Conservation (phyloP, 257 asterid species). For the Penstemon newberryi region DNA sequence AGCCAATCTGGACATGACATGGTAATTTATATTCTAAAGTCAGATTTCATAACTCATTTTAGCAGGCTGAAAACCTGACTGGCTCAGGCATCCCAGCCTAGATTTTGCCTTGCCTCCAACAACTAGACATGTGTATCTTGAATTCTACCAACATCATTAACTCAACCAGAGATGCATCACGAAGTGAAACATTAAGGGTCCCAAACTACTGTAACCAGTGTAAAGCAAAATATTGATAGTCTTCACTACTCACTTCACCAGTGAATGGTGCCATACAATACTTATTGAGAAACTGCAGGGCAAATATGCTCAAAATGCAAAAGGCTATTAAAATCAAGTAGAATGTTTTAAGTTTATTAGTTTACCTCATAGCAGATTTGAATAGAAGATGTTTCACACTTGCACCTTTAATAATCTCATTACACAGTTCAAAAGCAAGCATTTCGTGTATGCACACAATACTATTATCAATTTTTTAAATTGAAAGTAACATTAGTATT, state of each 20-base stretch:
- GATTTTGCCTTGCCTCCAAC: too few species aligned
- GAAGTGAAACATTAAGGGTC: too few species aligned
- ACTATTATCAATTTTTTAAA: not conserved
- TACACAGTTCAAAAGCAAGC: conserved; percentile 7
- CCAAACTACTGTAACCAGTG: too few species aligned
- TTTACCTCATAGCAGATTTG: not conserved
- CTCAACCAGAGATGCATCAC: too few species aligned
- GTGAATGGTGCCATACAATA: not conserved
- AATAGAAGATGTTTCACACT: not conserved
- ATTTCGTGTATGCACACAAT: conserved; percentile 8
- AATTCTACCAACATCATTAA: too few species aligned
- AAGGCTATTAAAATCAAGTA: not conserved
- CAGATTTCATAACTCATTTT: too few species aligned
- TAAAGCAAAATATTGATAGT: not conserved
- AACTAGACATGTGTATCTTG: too few species aligned
- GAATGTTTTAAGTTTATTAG: not conserved
- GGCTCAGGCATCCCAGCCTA: too few species aligned
- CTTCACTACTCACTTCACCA: not conserved
- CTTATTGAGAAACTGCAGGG: not conserved
- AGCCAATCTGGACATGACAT: too few species aligned
- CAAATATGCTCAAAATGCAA: not conserved
- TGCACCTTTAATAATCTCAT: conserved; percentile 1
- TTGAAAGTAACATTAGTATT: not conserved
- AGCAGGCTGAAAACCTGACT: too few species aligned
- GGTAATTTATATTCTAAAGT: too few species aligned